These are phyloP conservation scores for Salix exigua DNA, from an alignment of 345 rosid genomes.

Conservation along the genomic window DNA sequence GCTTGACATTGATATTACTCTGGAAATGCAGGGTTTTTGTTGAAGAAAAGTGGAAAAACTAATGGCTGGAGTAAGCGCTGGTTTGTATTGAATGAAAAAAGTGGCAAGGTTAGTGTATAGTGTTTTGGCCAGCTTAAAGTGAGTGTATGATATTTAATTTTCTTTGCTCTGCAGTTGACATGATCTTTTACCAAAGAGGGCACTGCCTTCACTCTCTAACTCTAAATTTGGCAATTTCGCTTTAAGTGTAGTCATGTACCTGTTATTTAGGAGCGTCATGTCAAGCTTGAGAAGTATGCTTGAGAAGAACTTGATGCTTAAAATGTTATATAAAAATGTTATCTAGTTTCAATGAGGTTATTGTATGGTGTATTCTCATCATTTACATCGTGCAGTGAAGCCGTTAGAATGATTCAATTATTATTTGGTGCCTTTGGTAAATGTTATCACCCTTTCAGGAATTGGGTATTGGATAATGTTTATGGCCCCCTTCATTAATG, in stretches of 20 bases:
- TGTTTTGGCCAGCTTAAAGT: background rate
- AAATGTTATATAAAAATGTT: background rate
- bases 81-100: conserved; percentile 97
- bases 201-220: background rate
- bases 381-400: background rate
- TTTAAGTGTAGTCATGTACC: background rate
- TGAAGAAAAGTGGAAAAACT: conserved; percentile 91
- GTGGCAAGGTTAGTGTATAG: conserved; percentile 65
- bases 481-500: background rate
- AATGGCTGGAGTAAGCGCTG: conserved; percentile 91
- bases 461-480: background rate
- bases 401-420: background rate
- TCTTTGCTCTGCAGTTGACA: background rate
- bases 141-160: background rate
- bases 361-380: background rate
- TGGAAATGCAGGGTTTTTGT: conserved; percentile 64
- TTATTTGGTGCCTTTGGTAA: background rate
- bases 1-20: background rate
- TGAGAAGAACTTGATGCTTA: background rate
- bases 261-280: background rate
- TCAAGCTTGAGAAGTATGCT: background rate
- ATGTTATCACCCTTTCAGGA: background rate
- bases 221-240: background rate
- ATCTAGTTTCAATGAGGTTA: background rate
- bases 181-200: background rate